Conservation (phyloP, 2,329 filamentous ascomycete genomes). For the Aspergillus neoniger region DNA sequence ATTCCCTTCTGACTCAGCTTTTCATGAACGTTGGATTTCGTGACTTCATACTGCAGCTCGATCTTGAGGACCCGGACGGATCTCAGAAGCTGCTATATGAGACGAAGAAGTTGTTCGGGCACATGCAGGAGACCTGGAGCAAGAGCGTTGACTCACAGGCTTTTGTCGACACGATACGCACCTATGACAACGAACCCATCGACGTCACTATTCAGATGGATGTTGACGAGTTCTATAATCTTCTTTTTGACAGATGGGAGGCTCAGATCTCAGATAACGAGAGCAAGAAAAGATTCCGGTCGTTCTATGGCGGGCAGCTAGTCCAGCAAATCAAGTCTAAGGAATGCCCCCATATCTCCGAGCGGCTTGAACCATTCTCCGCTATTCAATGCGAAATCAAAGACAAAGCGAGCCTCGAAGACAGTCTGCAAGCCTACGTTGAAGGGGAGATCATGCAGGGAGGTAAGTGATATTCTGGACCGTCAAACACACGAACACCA, state of each 20-base stretch:
- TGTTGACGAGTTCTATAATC: conserved; percentile 95
- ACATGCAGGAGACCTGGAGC: conserved; percentile 79
- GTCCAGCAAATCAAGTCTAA: conserved; percentile 95
- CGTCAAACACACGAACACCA: neutral
- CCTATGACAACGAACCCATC: conserved; percentile 78
- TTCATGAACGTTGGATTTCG: conserved; percentile 95
- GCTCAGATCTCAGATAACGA: conserved; percentile 68
- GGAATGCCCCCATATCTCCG: conserved; percentile 91
- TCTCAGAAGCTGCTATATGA: conserved; percentile 71
- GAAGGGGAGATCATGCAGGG: conserved; percentile 96
- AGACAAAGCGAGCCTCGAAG: conserved; percentile 77
- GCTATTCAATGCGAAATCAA: conserved; percentile 97
- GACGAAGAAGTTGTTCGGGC: conserved; percentile 78
- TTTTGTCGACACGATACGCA: conserved; percentile 75
- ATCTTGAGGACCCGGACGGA: conserved; percentile 56
- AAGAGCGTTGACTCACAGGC: conserved; percentile 71
- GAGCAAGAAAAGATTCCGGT: conserved; percentile 72
- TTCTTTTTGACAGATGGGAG: conserved; percentile 90
- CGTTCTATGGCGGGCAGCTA: conserved; percentile 87
- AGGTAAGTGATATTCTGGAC: conserved; percentile 48
- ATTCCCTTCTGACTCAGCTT: conserved; percentile 88
- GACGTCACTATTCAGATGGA: conserved; percentile 94
- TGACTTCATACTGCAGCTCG: conserved; percentile 73
- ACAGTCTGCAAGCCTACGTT: conserved; percentile 92
- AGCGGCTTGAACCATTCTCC: conserved; percentile 85